Evolutionary conservation across 108 stramenopile genomes (phyloP).

Genomic region (Licmophora abbreviata): DNA sequence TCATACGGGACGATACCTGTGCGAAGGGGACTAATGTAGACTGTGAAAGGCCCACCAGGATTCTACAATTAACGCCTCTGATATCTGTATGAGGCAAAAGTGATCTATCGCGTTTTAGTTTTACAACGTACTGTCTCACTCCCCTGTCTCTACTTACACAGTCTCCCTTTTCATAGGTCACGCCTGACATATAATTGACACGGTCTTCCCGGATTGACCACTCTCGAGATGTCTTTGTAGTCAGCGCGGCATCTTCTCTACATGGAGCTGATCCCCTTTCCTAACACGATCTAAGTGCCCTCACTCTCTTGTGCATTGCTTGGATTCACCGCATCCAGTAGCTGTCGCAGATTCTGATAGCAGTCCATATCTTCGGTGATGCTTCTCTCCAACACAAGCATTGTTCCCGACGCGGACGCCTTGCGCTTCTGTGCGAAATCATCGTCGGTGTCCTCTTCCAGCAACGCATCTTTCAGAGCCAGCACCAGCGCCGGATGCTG

Average conservation of each 20-base stretch:
- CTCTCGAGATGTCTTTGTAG: neutral
- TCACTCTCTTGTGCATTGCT: neutral
- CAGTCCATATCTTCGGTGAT: conserved; percentile 33
- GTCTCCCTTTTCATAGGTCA: neutral
- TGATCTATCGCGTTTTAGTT: neutral
- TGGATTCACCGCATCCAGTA: conserved; percentile 18
- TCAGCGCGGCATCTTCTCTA: neutral
- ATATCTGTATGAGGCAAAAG: no score
- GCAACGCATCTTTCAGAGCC: conserved; percentile 25
- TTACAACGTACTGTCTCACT: neutral
- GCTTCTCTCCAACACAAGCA: conserved; percentile 36
- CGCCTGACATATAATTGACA: neutral
- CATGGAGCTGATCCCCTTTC: neutral
- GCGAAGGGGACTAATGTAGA: no score
- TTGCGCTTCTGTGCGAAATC: conserved; percentile 7
- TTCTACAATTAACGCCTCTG: no score
- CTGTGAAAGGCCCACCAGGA: no score
- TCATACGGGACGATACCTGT: no score
- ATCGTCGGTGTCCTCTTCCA: conserved; percentile 1
- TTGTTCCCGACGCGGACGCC: conserved; percentile 26
- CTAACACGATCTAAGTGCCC: neutral
- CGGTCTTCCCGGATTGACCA: no score
- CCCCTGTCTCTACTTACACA: neutral
- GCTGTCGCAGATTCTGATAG: conserved; percentile 25
- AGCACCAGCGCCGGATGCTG: conserved; percentile 28